Percentiles rank a stretch among this genome's conserved stretches.
Conservation (phyloP, 257 asterid species). For the Solanum etuberosum region DNA sequence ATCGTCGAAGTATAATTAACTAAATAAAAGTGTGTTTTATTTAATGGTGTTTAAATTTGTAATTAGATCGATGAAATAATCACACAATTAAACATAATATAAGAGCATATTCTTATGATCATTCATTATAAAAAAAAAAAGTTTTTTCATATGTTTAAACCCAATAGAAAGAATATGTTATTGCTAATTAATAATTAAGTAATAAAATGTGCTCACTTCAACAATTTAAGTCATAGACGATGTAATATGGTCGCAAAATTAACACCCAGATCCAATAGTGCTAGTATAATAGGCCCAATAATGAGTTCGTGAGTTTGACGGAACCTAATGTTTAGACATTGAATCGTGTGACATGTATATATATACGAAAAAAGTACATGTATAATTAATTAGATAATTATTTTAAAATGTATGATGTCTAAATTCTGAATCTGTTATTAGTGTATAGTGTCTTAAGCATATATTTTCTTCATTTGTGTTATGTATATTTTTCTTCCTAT, state of each 20-base stretch:
- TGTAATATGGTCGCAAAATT: not conserved
- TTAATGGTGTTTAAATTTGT: no score
- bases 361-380: no score
- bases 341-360: not conserved
- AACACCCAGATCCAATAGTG: not conserved
- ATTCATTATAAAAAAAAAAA: no score
- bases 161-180: no score
- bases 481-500: not conserved
- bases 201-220: not conserved
- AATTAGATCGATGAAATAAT: no score
- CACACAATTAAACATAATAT: no score
- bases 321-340: not conserved
- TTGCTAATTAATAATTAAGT: not conserved
- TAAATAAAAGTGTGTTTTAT: no score
- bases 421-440: not conserved
- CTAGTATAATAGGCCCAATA: not conserved
- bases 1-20: no score
- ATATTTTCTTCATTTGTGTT: no score
- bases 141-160: no score
- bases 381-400: not conserved
- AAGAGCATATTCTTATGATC: not conserved
- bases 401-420: not conserved
- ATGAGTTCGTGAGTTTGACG: not conserved
- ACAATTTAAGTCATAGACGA: not conserved
- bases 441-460: no score